Evolutionary conservation across 2,329 filamentous ascomycete genomes (phyloP).

Genomic region (Coniochaeta sp.): DNA sequence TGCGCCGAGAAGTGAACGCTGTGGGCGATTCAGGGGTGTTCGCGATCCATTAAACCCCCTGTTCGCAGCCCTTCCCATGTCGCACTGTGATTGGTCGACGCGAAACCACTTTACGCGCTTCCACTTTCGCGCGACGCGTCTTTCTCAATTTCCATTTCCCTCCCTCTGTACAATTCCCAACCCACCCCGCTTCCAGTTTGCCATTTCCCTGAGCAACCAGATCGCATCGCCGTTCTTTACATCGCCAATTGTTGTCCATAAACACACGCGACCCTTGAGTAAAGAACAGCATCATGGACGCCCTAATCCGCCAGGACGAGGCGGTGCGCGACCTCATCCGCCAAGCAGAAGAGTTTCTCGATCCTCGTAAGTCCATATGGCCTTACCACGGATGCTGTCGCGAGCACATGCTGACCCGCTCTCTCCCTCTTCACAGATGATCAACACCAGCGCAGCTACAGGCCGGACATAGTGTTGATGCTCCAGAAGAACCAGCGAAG

Average conservation of each 20-base stretch:
- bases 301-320: slow-evolving; percentile 73
- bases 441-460: slow-evolving; percentile 63
- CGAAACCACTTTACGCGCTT: slow-evolving; percentile 17
- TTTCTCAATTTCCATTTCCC: slow-evolving; percentile 1
- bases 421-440: slow-evolving; percentile 30
- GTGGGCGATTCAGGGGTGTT: not conserved
- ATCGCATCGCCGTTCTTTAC: not conserved
- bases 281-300: slow-evolving; percentile 52
- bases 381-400: not conserved
- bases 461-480: slow-evolving; percentile 79
- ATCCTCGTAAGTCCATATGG: slow-evolving; percentile 62
- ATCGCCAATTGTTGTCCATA: slow-evolving; percentile 2
- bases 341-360: slow-evolving; percentile 85
- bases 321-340: slow-evolving; percentile 77
- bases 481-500: slow-evolving; percentile 60
- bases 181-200: not conserved
- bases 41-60: not conserved
- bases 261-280: not conserved
- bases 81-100: slow-evolving; percentile 2
- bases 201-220: no score
- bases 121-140: slow-evolving; percentile 8
- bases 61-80: not conserved
- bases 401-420: slow-evolving; percentile 5
- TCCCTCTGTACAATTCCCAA: not conserved
- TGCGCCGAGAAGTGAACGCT: no score